phyloP scores from a whole-genome alignment of 257 asterid species.

The Capsicum chinense region DNA sequence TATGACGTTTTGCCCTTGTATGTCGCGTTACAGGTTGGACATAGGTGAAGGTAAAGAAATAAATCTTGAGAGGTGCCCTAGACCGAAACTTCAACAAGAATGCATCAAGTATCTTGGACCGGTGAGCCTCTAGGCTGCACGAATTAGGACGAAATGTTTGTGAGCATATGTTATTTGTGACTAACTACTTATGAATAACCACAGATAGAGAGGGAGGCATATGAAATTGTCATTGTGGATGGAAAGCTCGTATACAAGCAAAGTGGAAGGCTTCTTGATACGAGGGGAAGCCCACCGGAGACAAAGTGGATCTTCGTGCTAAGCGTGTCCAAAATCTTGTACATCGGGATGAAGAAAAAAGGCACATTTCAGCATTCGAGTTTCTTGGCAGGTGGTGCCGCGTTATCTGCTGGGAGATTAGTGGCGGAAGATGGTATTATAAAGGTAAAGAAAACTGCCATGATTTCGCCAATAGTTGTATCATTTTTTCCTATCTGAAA shows the following conservation, averaged over 20 bases:
- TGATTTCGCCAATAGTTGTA: not conserved
- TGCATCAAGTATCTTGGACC: conserved; percentile 94
- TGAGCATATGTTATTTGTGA: not conserved
- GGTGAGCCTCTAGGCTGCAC: conserved; percentile 45
- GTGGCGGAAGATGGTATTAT: conserved; percentile 73
- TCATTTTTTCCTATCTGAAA: not conserved
- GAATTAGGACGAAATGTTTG: not conserved
- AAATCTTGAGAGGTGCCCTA: conserved; percentile 66
- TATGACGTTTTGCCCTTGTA: not conserved
- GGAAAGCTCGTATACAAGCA: conserved; percentile 65
- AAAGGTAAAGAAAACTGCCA: conserved; percentile 50
- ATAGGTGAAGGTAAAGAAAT: conserved; percentile 85
- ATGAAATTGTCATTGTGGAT: conserved; percentile 57
- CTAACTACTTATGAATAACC: conserved; percentile 5
- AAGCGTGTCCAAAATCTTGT: conserved; percentile 63
- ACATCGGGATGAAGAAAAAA: conserved; percentile 74
- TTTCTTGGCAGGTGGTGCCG: conserved; percentile 92
- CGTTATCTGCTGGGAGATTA: conserved; percentile 86
- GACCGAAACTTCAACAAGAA: conserved; percentile 76
- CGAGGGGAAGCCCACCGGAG: conserved; percentile 64
- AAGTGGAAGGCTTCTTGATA: conserved; percentile 63
- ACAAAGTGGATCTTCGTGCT: conserved; percentile 89
- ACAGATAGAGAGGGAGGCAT: conserved; percentile 71
- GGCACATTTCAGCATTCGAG: conserved; percentile 93
- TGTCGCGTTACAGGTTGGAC: conserved; percentile 61